These are phyloP conservation scores for Excoecaria agallocha DNA, from an alignment of 345 rosid genomes.

Conservation along the genomic window DNA sequence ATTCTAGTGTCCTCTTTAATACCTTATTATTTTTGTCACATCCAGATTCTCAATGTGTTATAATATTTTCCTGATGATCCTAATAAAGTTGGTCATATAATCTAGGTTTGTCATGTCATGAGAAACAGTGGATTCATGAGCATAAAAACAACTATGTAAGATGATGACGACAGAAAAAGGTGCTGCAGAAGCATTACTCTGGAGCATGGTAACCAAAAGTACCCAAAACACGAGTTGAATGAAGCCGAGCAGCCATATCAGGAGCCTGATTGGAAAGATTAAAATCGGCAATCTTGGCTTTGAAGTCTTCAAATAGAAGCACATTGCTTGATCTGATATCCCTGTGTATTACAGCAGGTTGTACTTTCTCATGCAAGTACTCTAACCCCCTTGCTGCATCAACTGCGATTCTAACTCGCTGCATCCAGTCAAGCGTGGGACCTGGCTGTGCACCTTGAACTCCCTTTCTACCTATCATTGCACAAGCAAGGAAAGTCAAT, in stretches of 20 bases:
- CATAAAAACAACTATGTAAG: background rate
- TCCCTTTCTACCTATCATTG: slow-evolving; percentile 83
- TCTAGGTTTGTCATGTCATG: background rate
- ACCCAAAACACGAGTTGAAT: slow-evolving; percentile 96
- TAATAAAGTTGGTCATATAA: background rate
- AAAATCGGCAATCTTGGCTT: slow-evolving; percentile 94
- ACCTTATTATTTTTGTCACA: background rate
- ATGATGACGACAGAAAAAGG: background rate
- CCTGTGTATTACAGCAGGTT: slow-evolving; percentile 84
- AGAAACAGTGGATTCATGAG: background rate
- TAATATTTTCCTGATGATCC: background rate
- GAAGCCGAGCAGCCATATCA: slow-evolving; percentile 99
- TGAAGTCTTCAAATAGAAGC: slow-evolving; percentile 87
- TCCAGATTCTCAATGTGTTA: background rate
- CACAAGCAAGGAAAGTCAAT: slow-evolving; percentile 6
- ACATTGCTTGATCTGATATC: slow-evolving; percentile 96
- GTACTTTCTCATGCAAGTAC: slow-evolving; percentile 90
- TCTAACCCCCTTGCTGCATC: slow-evolving; percentile 97
- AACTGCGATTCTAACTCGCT: slow-evolving; percentile 84
- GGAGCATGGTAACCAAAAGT: slow-evolving; percentile 99
- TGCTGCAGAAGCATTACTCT: slow-evolving; percentile 56
- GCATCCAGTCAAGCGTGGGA: slow-evolving; percentile 97
- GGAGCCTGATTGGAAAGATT: slow-evolving; percentile 98
- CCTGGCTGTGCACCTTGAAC: slow-evolving; percentile 99
- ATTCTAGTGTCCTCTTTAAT: background rate